A percentile compares a stretch with the other conserved stretches of the same genome.
Conservation (phyloP, 2,329 filamentous ascomycete genomes). For the Botrytis byssoidea region DNA sequence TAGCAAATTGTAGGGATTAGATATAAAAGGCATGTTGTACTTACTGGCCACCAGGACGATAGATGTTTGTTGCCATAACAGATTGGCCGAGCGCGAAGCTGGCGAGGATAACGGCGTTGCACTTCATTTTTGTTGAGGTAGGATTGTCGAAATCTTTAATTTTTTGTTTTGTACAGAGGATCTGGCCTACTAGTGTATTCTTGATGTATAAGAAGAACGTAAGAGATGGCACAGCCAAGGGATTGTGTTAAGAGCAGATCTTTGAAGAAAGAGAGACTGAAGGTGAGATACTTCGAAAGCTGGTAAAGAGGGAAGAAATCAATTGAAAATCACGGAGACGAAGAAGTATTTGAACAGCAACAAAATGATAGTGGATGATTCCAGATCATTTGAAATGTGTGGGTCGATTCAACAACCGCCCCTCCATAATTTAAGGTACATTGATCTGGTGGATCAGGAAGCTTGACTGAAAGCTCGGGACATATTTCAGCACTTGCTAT, state of each 20-base stretch:
- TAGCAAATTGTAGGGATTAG: neutral
- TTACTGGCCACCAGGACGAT: conserved; percentile 18
- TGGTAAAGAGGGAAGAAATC: conserved; percentile 1
- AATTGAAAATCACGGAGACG: neutral
- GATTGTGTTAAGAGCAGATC: conserved; percentile 4
- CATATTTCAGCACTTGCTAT: neutral
- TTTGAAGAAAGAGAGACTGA: conserved; percentile 20
- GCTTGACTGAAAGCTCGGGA: conserved; percentile 13
- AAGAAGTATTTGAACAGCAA: conserved; percentile 14
- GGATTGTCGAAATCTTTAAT: neutral
- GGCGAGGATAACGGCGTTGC: conserved; percentile 18
- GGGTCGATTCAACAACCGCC: conserved; percentile 2
- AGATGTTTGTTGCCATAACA: conserved; percentile 17
- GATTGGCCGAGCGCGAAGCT: conserved; percentile 21
- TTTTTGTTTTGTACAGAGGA: neutral
- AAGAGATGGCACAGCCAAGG: conserved; percentile 20
- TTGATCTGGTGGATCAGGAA: conserved; percentile 10
- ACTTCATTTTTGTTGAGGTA: conserved; percentile 17
- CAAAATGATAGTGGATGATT: conserved; percentile 13
- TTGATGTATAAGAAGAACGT: conserved; percentile 8
- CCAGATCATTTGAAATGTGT: conserved; percentile 10
- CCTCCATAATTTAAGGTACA: conserved; percentile 21
- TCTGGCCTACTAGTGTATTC: conserved; percentile 16
- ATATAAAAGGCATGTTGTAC: neutral
- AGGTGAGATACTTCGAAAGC: conserved; percentile 19